Evolutionary conservation across 2,329 filamentous ascomycete genomes (phyloP).

Genomic region (Stemphylium lycopersici): DNA sequence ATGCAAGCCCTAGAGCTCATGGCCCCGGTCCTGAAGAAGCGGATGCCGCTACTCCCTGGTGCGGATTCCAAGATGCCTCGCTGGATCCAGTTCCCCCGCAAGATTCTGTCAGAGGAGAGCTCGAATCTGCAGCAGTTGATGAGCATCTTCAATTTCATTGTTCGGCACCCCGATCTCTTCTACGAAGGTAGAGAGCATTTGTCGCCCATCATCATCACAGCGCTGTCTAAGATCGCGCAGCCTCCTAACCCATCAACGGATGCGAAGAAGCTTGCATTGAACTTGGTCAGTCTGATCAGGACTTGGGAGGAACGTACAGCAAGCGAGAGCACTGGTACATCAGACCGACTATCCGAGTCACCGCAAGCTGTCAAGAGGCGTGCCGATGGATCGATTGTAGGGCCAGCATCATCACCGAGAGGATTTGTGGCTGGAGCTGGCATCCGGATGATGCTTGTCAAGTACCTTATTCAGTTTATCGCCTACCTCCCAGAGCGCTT

Average conservation of each 20-base stretch:
- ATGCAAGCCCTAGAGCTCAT: slow-evolving; percentile 94
- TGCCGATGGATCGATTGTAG: slow-evolving; percentile 67
- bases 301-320: slow-evolving; percentile 89
- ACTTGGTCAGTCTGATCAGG: slow-evolving; percentile 89
- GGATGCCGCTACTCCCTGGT: slow-evolving; percentile 63
- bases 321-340: slow-evolving; percentile 55
- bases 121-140: slow-evolving; percentile 96
- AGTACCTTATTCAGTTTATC: slow-evolving; percentile 95
- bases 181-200: slow-evolving; percentile 95
- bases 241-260: slow-evolving; percentile 87
- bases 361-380: slow-evolving; percentile 75
- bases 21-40: slow-evolving; percentile 89
- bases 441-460: slow-evolving; percentile 81
- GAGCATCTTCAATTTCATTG: slow-evolving; percentile 96
- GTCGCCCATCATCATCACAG: slow-evolving; percentile 83
- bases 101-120: slow-evolving; percentile 90
- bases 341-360: slow-evolving; percentile 65
- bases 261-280: slow-evolving; percentile 87
- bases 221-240: slow-evolving; percentile 83
- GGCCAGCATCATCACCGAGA: slow-evolving; percentile 59
- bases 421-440: slow-evolving; percentile 54
- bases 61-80: slow-evolving; percentile 75
- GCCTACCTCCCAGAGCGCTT: slow-evolving; percentile 87
- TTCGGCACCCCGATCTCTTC: slow-evolving; percentile 89
- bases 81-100: slow-evolving; percentile 89